These are phyloP conservation scores for Phytopythium litorale DNA, from an alignment of 352 stramenopile genomes.

Conservation along the genomic window DNA sequence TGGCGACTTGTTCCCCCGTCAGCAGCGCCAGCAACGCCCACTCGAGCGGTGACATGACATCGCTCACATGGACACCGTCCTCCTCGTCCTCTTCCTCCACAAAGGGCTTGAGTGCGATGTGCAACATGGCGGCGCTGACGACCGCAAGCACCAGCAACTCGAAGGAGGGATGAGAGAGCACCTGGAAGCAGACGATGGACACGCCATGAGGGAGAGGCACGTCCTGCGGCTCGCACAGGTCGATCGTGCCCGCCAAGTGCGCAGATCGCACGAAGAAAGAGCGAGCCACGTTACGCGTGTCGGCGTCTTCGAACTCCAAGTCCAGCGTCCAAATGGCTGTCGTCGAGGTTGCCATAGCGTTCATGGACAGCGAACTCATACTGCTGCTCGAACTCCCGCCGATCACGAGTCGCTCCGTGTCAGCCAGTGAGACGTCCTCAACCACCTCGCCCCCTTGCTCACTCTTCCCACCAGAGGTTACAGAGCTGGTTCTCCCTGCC, in stretches of 20 bases:
- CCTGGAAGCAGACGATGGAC: constrained; percentile 58
- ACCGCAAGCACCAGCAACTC: constrained; percentile 63
- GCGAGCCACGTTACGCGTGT: constrained; percentile 42
- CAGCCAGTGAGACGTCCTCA: constrained; percentile 1
- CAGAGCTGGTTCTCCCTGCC: background rate
- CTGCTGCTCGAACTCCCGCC: constrained; percentile 2
- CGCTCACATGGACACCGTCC: constrained; percentile 28
- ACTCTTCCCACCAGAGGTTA: background rate
- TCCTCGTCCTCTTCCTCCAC: constrained; percentile 37
- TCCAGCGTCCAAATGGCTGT: constrained; percentile 42
- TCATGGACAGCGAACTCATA: background rate
- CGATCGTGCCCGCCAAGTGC: constrained; percentile 38
- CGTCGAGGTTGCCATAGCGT: background rate
- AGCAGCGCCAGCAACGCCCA: constrained; percentile 61
- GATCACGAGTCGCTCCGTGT: constrained; percentile 7
- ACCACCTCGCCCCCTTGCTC: background rate
- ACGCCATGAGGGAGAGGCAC: constrained; percentile 44
- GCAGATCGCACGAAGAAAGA: constrained; percentile 59
- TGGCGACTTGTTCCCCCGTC: constrained; percentile 60
- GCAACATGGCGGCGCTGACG: constrained; percentile 62
- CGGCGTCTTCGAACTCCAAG: constrained; percentile 62
- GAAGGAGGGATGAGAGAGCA: constrained; percentile 70
- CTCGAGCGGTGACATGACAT: constrained; percentile 54
- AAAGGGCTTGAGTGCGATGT: constrained; percentile 61
- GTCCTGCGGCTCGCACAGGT: constrained; percentile 33